Conservation (phyloP, 495 filamentous ascomycete genomes). For the Usnea hakonensis region DNA sequence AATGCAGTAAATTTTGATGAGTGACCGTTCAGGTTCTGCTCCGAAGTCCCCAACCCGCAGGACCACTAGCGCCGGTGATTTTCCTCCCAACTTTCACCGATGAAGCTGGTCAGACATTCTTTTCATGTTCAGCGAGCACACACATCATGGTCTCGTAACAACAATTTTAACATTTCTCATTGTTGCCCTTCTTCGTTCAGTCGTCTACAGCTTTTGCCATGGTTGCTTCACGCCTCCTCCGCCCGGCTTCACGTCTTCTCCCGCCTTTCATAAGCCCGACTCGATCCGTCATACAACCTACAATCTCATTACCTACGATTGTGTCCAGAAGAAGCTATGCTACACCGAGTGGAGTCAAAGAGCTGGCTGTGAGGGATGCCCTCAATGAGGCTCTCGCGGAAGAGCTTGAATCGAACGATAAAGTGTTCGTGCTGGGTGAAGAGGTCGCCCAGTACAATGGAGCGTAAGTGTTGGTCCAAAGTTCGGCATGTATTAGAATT, state of each 20-base stretch:
- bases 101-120: not conserved
- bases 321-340: slow-evolving; percentile 41
- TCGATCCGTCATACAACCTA: slow-evolving; percentile 42
- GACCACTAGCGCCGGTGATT: not conserved
- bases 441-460: slow-evolving; percentile 99
- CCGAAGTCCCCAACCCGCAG: not conserved
- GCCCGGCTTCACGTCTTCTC: slow-evolving; percentile 70
- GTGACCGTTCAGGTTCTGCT: not conserved
- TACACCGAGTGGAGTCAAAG: slow-evolving; percentile 60
- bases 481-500: not conserved
- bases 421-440: slow-evolving; percentile 93
- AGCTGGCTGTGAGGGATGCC: slow-evolving; percentile 94
- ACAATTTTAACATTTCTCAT: not conserved
- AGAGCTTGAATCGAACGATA: slow-evolving; percentile 87
- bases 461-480: slow-evolving; percentile 49
- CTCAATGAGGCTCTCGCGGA: slow-evolving; percentile 96
- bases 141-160: slow-evolving; percentile 3
- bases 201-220: slow-evolving; percentile 29
- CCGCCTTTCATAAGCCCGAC: slow-evolving; percentile 28
- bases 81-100: not conserved
- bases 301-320: slow-evolving; percentile 40
- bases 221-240: slow-evolving; percentile 67
- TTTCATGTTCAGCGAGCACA: not conserved
- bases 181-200: not conserved
- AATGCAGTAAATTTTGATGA: too few relatives aligned